These are phyloP conservation scores for Apiosordaria backusii DNA, from an alignment of 495 filamentous ascomycete genomes.

Conservation along the genomic window DNA sequence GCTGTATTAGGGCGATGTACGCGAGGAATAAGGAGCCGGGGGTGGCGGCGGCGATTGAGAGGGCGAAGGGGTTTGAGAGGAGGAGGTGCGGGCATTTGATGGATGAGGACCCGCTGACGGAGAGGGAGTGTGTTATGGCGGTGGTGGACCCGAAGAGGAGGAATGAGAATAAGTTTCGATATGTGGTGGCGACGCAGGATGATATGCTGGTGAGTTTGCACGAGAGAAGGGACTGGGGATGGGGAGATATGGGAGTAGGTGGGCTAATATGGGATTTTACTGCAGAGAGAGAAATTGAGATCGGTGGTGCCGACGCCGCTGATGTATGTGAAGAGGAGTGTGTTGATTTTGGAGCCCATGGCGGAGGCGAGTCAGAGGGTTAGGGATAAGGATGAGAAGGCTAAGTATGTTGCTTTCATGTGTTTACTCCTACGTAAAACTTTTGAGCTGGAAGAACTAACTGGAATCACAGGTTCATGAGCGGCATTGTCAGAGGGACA, in stretches of 20 bases:
- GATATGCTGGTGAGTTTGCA: conserved; percentile 30
- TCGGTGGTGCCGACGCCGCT: conserved; percentile 43
- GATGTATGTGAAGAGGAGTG: conserved; percentile 77
- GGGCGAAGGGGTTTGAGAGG: conserved; percentile 72
- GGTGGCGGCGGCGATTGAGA: conserved; percentile 57
- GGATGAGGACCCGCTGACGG: conserved; percentile 69
- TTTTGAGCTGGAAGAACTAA: not conserved
- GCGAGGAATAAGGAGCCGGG: conserved; percentile 50
- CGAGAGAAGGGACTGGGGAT: not conserved
- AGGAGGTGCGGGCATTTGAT: conserved; percentile 86
- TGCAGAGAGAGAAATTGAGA: conserved; percentile 29
- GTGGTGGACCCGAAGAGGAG: conserved; percentile 71
- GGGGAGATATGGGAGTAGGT: no score
- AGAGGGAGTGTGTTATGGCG: conserved; percentile 71
- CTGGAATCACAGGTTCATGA: conserved; percentile 27
- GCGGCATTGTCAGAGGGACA: conserved; percentile 27
- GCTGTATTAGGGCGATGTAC: conserved; percentile 60
- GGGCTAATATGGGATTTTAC: no score
- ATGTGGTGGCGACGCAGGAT: conserved; percentile 79
- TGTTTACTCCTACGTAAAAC: no score
- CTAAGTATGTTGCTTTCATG: conserved; percentile 68
- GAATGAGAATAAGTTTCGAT: conserved; percentile 81
- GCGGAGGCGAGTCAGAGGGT: conserved; percentile 57
- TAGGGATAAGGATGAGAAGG: conserved; percentile 64
- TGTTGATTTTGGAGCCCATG: conserved; percentile 86